phyloP scores from a whole-genome alignment of 495 filamentous ascomycete species.

The Darksidea phi region DNA sequence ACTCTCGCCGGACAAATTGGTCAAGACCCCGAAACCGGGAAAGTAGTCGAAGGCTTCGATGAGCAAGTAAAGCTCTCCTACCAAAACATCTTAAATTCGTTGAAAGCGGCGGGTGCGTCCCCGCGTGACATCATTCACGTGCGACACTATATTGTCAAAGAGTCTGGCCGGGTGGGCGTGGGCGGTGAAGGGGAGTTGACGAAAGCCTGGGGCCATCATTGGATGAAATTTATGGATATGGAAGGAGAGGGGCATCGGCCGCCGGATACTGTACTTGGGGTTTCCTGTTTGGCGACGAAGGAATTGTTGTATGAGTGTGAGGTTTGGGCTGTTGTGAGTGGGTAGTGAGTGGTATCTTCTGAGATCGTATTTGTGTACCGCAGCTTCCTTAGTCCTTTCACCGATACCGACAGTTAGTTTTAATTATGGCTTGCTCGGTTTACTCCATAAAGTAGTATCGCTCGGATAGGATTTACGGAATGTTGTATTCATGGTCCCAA shows the following conservation, averaged over 20 bases:
- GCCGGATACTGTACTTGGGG: constrained; percentile 29
- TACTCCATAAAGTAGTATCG: no score
- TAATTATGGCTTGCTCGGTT: no score
- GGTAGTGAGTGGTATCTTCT: neutral
- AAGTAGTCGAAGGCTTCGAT: neutral
- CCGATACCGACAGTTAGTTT: no score
- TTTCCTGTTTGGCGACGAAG: constrained; percentile 15
- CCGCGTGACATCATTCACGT: constrained; percentile 23
- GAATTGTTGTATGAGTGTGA: constrained; percentile 19
- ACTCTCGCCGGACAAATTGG: constrained; percentile 21
- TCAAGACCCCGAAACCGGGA: neutral
- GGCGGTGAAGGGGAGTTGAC: constrained; percentile 12
- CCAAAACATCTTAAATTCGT: constrained; percentile 1
- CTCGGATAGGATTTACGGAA: no score
- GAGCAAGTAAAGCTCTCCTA: constrained; percentile 14
- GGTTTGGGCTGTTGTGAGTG: constrained; percentile 19
- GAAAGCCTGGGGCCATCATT: constrained; percentile 17
- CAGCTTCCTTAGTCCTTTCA: no score
- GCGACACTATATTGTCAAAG: constrained; percentile 20
- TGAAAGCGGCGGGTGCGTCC: constrained; percentile 20
- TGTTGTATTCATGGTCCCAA: no score
- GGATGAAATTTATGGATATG: constrained; percentile 24
- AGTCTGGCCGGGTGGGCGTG: constrained; percentile 7
- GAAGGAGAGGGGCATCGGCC: constrained; percentile 22
- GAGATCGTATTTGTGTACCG: no score